Base-by-base conservation (phyloP, 495 filamentous ascomycete species). In the Tuber microsphaerosporum region DNA sequence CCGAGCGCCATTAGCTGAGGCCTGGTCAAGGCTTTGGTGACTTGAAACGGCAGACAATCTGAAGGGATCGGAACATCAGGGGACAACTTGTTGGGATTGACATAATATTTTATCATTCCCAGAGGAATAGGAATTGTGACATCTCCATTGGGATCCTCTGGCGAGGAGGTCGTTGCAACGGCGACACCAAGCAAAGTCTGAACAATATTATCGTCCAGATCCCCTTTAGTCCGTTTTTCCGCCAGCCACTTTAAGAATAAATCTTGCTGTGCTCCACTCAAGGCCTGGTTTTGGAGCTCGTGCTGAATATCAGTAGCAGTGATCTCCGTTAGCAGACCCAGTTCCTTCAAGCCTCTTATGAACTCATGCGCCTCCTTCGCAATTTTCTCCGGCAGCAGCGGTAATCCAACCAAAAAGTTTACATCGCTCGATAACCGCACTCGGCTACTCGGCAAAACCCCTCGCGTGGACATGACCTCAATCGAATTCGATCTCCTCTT, bases 331-430 rank as follows among this genome's bases (percentile, higher is more conserved):
- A 99, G 88, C 71, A 97, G 83, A 0, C 92, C 93, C 77, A 92
- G 92, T 37, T 92, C 91, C 71, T 89, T 90, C 56, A 99, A 84
- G 72, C 91, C 92, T 71, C 87, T 86, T 69, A 97, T 89, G 78
- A 99, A 94, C 0, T 87, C 87, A 46, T 87, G 85, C 1, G 89
- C 87, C 41, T 86, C 87, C 17, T 88, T 84, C 39, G 89, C 87
- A 75, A 98, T 87, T 61, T 89, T 89, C 65, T 93, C 89, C 3
- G 94, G 91, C 41, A 99, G 85, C 37, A 94, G 90, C 2, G 96
- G 93, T 74, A 98, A 93, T n/a, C 91, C 90, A 65, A 93, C 91
- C 75, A 98, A 89, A 82, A 99, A 99, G 48, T 87, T 86, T 78
- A 96, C 92, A 73, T 93, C 90, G 10, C 91, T 91, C 14, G 91